Evolutionary conservation across 1,284 basidiomycete genomes (phyloP).

Genomic region (Rhodotorula sp.): DNA sequence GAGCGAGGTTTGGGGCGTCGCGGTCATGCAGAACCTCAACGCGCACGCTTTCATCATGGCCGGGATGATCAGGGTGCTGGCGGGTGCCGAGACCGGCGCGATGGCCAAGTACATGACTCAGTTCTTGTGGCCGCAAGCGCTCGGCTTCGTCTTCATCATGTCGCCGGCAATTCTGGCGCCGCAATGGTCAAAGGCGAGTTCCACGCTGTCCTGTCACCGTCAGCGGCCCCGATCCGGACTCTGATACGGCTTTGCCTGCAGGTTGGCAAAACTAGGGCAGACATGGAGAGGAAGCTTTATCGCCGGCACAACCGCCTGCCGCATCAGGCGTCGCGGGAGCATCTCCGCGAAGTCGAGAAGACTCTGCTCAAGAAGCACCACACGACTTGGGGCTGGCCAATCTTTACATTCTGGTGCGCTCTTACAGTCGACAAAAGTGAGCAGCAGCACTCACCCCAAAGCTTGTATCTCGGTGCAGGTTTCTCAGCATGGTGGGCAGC

Average conservation of each 20-base stretch:
- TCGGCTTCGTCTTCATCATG: slow-evolving; percentile 15
- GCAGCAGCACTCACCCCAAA: background rate
- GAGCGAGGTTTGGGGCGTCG: slow-evolving; percentile 15
- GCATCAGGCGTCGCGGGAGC: background rate
- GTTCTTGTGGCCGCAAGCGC: slow-evolving; percentile 24
- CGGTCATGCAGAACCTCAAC: slow-evolving; percentile 11
- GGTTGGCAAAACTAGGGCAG: background rate
- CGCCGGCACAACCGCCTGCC: background rate
- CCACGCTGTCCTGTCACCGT: background rate
- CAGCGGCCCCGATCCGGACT: background rate
- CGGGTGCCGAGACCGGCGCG: background rate
- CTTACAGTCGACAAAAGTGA: background rate
- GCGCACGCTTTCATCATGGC: slow-evolving; percentile 9
- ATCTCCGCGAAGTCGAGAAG: background rate
- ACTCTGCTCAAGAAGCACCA: background rate
- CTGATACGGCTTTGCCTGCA: background rate
- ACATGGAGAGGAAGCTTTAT: background rate
- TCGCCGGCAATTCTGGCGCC: slow-evolving; percentile 4
- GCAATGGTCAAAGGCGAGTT: slow-evolving; percentile 1
- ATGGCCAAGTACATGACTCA: slow-evolving; percentile 11
- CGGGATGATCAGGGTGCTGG: background rate
- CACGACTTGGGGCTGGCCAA: background rate
- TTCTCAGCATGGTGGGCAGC: slow-evolving; percentile 3
- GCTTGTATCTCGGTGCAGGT: background rate
- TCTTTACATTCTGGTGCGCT: background rate